A percentile compares a stretch with the other conserved stretches of the same genome.
These are phyloP conservation scores for Simplicillium aogashimaense DNA, from an alignment of 2,329 filamentous ascomycete genomes.

Conservation along the genomic window DNA sequence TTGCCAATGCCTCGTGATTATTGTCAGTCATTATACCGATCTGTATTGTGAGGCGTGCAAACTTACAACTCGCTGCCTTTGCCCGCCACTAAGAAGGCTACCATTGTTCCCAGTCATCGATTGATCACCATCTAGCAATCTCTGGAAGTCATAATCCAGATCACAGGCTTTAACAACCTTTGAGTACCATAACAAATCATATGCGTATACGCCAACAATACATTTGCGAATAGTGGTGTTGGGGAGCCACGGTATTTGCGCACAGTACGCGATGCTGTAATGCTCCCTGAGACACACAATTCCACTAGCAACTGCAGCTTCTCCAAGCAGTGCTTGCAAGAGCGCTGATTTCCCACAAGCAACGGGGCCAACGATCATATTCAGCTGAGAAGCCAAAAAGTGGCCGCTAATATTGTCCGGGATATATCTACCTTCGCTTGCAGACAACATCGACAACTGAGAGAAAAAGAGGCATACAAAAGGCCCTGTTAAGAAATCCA, in stretches of 20 bases:
- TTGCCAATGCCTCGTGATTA: constrained; percentile 1
- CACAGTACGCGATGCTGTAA: constrained; percentile 1
- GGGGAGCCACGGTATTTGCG: constrained; percentile 1
- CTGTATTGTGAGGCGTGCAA: no score
- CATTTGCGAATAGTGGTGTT: not conserved
- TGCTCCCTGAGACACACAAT: not conserved
- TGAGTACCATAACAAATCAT: not conserved
- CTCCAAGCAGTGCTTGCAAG: not conserved
- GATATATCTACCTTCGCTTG: not conserved
- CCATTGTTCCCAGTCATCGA: not conserved
- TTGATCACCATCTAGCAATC: not conserved
- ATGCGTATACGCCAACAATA: not conserved
- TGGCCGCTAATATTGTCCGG: not conserved
- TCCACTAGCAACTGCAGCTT: not conserved
- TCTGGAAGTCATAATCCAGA: not conserved
- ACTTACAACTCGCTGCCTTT: constrained; percentile 2
- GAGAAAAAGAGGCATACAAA: not conserved
- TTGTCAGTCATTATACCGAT: no score
- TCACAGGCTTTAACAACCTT: not conserved
- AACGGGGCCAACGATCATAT: not conserved
- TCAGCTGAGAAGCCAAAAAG: not conserved
- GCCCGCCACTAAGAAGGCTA: constrained; percentile 4
- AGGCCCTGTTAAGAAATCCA: not conserved
- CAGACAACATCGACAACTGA: not conserved
- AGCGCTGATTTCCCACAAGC: not conserved